Evolutionary conservation across 495 filamentous ascomycete genomes (phyloP).

Genomic region (Penicillium fimorum): DNA sequence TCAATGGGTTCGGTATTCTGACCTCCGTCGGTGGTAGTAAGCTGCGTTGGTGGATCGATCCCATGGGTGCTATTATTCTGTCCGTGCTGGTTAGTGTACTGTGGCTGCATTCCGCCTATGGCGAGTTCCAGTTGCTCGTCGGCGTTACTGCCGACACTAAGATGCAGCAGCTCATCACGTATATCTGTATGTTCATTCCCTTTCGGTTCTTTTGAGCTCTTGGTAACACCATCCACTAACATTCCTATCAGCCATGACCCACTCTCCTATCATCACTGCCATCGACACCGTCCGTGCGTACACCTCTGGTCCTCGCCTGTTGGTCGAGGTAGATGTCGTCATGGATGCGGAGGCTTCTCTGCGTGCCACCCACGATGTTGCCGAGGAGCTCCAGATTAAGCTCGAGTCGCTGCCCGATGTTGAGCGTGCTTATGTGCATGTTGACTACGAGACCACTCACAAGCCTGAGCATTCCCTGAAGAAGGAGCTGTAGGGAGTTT

Average conservation of each 20-base stretch:
- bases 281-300: constrained; percentile 96
- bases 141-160: constrained; percentile 82
- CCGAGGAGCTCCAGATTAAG: constrained; percentile 92
- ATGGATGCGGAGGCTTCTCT: constrained; percentile 71
- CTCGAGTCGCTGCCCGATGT: constrained; percentile 89
- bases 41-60: constrained; percentile 93
- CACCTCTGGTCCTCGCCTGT: constrained; percentile 83
- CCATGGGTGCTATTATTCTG: constrained; percentile 83
- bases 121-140: constrained; percentile 86
- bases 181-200: constrained; percentile 64
- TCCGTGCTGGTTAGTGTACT: constrained; percentile 71
- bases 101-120: constrained; percentile 83
- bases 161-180: constrained; percentile 92
- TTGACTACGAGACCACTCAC: constrained; percentile 97
- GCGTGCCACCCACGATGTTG: constrained; percentile 83
- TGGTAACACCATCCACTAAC: background rate
- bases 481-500: constrained; percentile 51
- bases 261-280: constrained; percentile 72
- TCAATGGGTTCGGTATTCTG: constrained; percentile 88
- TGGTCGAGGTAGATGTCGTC: constrained; percentile 88
- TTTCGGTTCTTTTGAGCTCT: background rate
- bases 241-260: constrained; percentile 67
- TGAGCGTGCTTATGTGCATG: constrained; percentile 94
- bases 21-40: constrained; percentile 85
- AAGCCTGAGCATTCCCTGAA: constrained; percentile 77